phyloP scores from a whole-genome alignment of 345 rosid genomes.

The Mangifera indica region DNA sequence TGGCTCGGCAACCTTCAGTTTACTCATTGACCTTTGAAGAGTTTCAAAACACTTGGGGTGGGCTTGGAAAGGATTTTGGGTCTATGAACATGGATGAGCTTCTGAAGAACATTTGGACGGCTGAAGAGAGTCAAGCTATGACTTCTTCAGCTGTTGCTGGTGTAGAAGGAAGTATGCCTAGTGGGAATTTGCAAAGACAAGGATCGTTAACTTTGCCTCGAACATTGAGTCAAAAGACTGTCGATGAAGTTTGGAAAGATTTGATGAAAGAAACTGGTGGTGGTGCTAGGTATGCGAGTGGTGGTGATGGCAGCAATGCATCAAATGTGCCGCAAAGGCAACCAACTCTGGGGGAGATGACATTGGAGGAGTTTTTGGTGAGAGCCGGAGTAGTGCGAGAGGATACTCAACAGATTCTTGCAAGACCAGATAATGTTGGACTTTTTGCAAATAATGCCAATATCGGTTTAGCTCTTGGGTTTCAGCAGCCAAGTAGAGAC shows the following conservation, averaged over 20 bases:
- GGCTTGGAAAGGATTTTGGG: slow-evolving; percentile 85
- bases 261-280: slow-evolving; percentile 50
- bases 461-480: slow-evolving; percentile 46
- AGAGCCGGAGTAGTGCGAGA: slow-evolving; percentile 89
- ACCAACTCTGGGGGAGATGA: slow-evolving; percentile 70
- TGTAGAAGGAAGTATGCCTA: slow-evolving; percentile 34
- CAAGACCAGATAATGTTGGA: slow-evolving; percentile 36
- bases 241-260: slow-evolving; percentile 91
- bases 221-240: slow-evolving; percentile 91
- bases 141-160: slow-evolving; percentile 31
- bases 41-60: slow-evolving; percentile 74
- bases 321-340: slow-evolving; percentile 54
- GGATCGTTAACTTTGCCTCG: slow-evolving; percentile 90
- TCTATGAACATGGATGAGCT: slow-evolving; percentile 99
- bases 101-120: slow-evolving; percentile 82
- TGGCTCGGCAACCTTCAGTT: slow-evolving; percentile 74
- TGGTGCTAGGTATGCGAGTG: slow-evolving; percentile 33
- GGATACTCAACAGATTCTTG: slow-evolving; percentile 51
- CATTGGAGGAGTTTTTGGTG: slow-evolving; percentile 88
- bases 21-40: slow-evolving; percentile 86
- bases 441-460: slow-evolving; percentile 44
- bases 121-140: slow-evolving; percentile 75
- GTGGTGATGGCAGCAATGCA: slow-evolving; percentile 25
- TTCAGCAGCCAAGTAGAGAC: slow-evolving; percentile 58
- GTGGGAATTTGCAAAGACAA: slow-evolving; percentile 79